Percentiles rank a stretch among this genome's conserved stretches.
These are phyloP conservation scores for Venturia aucupariae DNA, from an alignment of 2,329 filamentous ascomycete species.

Conservation along the genomic window DNA sequence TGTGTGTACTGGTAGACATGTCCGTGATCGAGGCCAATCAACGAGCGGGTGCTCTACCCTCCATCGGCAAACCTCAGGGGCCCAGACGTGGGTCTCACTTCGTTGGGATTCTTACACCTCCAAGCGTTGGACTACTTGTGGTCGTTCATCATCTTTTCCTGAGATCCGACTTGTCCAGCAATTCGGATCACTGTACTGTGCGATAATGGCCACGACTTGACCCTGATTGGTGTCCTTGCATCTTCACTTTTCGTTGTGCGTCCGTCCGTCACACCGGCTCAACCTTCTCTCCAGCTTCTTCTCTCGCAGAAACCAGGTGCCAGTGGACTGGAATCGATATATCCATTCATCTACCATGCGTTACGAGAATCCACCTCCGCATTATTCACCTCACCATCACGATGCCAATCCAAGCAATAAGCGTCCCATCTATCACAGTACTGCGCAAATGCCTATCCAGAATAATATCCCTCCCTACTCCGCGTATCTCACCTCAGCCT, in stretches of 20 bases:
- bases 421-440: not conserved
- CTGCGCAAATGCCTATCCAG: not conserved
- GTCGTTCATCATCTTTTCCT: too few relatives aligned
- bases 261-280: not conserved
- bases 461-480: not conserved
- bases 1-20: not conserved
- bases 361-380: slow-evolving; percentile 2
- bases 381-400: not conserved
- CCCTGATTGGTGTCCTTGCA: not conserved
- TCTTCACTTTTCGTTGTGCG: slow-evolving; percentile 1
- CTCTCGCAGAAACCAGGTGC: not conserved
- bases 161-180: not conserved
- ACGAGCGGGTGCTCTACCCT: not conserved
- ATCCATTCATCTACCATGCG: not conserved
- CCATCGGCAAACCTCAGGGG: not conserved
- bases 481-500: not conserved
- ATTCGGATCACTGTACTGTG: not conserved
- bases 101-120: not conserved
- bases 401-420: not conserved
- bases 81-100: not conserved
- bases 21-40: not conserved
- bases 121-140: not conserved
- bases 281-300: not conserved
- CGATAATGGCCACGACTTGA: not conserved
- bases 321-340: not conserved